Percentiles rank a stretch among this genome's conserved stretches.
phyloP scores from a whole-genome alignment of 148 eudicot species.

The Amaranthus palmeri region DNA sequence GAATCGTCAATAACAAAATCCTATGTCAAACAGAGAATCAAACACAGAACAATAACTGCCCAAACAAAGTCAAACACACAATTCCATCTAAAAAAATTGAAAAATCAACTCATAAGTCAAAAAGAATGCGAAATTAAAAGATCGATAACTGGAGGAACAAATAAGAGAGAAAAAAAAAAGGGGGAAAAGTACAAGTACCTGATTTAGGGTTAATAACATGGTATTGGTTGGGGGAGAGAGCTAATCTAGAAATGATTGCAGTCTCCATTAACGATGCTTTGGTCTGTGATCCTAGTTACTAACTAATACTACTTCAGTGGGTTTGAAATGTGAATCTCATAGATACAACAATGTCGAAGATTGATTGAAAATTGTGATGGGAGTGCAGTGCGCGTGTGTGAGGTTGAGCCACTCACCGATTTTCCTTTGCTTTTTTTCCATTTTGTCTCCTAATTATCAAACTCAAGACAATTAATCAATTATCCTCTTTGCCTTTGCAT shows the following conservation, averaged over 20 bases:
- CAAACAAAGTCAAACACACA: slow-evolving; percentile 15
- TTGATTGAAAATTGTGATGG: too few species aligned
- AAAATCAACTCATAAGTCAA: neutral
- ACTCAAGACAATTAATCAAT: too few species aligned
- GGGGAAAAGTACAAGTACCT: too few species aligned
- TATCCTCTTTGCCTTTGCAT: too few species aligned
- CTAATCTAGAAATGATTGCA: slow-evolving; percentile 54
- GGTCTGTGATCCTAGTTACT: too few species aligned
- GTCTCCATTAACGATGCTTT: slow-evolving; percentile 38
- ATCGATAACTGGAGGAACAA: neutral
- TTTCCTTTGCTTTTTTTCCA: too few species aligned
- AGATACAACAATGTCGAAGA: too few species aligned
- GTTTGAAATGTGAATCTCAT: too few species aligned
- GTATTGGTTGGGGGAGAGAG: slow-evolving; percentile 45
- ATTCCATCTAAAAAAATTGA: neutral
- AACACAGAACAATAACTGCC: neutral
- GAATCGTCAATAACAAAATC: neutral
- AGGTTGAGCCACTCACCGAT: too few species aligned
- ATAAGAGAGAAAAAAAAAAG: slow-evolving; percentile 3
- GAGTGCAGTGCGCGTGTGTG: too few species aligned
- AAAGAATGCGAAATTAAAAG: neutral
- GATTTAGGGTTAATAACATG: slow-evolving; percentile 51
- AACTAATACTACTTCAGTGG: too few species aligned
- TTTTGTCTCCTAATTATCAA: too few species aligned
- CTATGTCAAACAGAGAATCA: neutral